Evolutionary conservation across 352 stramenopile species (phyloP).

Genomic region (Phytophthora crassamura): DNA sequence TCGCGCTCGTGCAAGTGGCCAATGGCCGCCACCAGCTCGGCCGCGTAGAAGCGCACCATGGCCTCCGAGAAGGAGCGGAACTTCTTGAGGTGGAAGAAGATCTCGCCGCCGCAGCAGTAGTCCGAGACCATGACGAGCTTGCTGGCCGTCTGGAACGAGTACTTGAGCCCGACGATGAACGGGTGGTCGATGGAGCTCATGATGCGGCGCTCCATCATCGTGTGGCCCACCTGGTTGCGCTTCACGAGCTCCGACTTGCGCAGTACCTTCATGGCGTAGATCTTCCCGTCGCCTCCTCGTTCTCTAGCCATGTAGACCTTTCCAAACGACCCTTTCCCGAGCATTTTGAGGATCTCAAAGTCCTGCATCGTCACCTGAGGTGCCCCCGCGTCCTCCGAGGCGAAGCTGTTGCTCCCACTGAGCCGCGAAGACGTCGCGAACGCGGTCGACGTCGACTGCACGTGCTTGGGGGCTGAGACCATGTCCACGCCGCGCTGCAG

Average conservation of each 20-base stretch:
- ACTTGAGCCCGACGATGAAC: constrained; percentile 97
- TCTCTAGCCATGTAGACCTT: constrained; percentile 98
- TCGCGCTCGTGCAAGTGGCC: constrained; percentile 91
- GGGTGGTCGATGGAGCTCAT: constrained; percentile 94
- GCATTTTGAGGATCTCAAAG: constrained; percentile 98
- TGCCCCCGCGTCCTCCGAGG: constrained; percentile 26
- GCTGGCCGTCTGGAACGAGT: constrained; percentile 91
- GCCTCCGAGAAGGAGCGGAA: constrained; percentile 90
- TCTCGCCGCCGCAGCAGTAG: constrained; percentile 91
- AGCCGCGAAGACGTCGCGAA: constrained; percentile 27
- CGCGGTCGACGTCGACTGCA: constrained; percentile 39
- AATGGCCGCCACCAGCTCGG: constrained; percentile 93
- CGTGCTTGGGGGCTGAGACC: constrained; percentile 33
- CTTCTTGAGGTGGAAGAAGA: constrained; percentile 94
- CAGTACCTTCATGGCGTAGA: constrained; percentile 91
- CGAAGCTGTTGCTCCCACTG: constrained; percentile 33
- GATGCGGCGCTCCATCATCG: constrained; percentile 89
- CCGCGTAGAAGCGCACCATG: constrained; percentile 93
- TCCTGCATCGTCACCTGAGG: constrained; percentile 75
- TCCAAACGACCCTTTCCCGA: constrained; percentile 97
- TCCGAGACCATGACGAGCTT: constrained; percentile 94
- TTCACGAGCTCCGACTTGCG: constrained; percentile 90
- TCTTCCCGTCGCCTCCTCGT: constrained; percentile 66
- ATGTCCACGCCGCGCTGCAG: constrained; percentile 32
- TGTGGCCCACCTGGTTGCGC: constrained; percentile 88